Conservation (phyloP, 1,139 yeast genomes). For the Candida sp. region DNA sequence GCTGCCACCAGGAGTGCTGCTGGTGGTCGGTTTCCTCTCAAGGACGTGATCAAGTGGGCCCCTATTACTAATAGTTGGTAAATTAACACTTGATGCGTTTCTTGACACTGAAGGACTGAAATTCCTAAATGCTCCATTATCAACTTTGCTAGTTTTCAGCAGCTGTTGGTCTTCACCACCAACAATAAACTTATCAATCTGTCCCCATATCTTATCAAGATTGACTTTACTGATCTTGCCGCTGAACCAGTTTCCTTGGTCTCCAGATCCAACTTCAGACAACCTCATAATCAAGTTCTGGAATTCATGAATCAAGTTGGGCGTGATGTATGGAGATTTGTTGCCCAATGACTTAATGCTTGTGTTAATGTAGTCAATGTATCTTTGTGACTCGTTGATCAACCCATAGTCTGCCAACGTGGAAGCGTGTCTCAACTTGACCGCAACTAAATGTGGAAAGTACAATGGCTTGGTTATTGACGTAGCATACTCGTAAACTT, state of each 20-base stretch:
- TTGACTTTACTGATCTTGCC: conserved; percentile 74
- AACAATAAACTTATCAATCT: conserved; percentile 87
- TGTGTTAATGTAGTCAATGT: conserved; percentile 56
- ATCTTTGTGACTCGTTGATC: conserved; percentile 58
- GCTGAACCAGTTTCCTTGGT: conserved; percentile 61
- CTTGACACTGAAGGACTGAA: conserved; percentile 70
- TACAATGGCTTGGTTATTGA: conserved; percentile 35
- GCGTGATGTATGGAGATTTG: conserved; percentile 42
- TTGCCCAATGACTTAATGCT: conserved; percentile 44
- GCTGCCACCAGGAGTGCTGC: neutral
- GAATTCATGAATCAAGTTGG: conserved; percentile 38
- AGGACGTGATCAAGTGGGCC: conserved; percentile 1
- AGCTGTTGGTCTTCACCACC: conserved; percentile 82
- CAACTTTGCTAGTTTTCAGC: conserved; percentile 27
- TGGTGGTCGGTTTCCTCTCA: conserved; percentile 8
- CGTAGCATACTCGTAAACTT: conserved; percentile 69
- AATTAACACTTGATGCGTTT: conserved; percentile 52
- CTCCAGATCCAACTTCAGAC: conserved; percentile 44
- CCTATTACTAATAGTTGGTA: conserved; percentile 21
- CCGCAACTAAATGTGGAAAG: conserved; percentile 57
- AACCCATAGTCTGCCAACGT: conserved; percentile 67
- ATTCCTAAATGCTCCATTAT: conserved; percentile 71
- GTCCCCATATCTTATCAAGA: conserved; percentile 87
- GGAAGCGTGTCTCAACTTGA: conserved; percentile 67
- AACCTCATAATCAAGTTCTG: conserved; percentile 47